Percentiles rank a stretch among this genome's conserved stretches.
phyloP scores from a whole-genome alignment of 345 rosid species.

The Brassica juncea region DNA sequence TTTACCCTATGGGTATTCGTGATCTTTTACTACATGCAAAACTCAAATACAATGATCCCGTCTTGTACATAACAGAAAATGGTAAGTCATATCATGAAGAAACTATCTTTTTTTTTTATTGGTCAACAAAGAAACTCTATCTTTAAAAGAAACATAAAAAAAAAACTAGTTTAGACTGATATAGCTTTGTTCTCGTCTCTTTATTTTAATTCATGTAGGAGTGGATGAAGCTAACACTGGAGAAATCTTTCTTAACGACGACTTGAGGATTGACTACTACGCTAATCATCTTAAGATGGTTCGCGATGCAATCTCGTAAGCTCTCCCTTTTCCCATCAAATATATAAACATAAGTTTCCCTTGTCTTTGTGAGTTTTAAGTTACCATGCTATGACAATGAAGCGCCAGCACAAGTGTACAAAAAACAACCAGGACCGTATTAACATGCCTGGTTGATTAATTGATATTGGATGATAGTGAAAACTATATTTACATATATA shows the following conservation, averaged over 20 bases:
- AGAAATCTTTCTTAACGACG: slow-evolving; percentile 27
- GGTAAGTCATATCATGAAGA: slow-evolving; percentile 36
- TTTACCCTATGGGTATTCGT: slow-evolving; percentile 54
- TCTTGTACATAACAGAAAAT: slow-evolving; percentile 56
- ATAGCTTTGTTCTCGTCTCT: background rate
- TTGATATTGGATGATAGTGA: background rate
- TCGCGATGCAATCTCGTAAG: slow-evolving; percentile 41
- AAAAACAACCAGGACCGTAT: background rate
- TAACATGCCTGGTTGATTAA: background rate
- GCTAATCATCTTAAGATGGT: slow-evolving; percentile 43
- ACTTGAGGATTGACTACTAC: slow-evolving; percentile 39
- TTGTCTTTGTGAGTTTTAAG: background rate
- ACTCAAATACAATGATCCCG: slow-evolving; percentile 46
- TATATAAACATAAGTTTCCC: background rate
- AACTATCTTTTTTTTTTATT: background rate
- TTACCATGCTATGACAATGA: background rate
- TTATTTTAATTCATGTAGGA: slow-evolving; percentile 23
- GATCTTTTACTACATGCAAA: slow-evolving; percentile 47
- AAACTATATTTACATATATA: background rate
- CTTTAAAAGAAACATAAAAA: background rate
- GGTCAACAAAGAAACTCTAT: background rate
- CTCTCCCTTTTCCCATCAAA: background rate
- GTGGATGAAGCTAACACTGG: slow-evolving; percentile 35
- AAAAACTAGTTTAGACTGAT: background rate
- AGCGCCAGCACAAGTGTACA: background rate